Evolutionary conservation across 495 filamentous ascomycete species (phyloP).

Genomic region (Neurospora tetrasperma): DNA sequence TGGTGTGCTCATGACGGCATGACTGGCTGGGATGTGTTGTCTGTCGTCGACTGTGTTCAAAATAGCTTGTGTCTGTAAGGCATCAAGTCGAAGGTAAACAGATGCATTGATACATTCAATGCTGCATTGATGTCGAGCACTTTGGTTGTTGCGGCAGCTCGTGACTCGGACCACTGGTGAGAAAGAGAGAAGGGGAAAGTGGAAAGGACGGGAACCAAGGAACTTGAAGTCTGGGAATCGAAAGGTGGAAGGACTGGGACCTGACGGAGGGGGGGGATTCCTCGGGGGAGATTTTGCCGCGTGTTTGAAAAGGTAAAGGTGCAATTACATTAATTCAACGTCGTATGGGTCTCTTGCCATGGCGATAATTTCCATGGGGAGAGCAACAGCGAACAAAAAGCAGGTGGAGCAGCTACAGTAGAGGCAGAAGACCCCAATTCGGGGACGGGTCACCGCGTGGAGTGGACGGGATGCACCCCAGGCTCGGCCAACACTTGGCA

Average conservation of each 20-base stretch:
- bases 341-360: neutral
- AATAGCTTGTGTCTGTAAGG: neutral
- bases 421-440: neutral
- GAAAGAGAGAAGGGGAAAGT: neutral
- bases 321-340: neutral
- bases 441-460: neutral
- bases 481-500: neutral
- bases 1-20: neutral
- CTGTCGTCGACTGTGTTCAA: neutral
- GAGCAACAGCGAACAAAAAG: neutral
- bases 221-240: neutral
- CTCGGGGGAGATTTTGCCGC: neutral
- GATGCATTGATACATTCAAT: neutral
- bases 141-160: neutral
- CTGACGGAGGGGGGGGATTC: neutral
- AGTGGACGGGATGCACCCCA: neutral
- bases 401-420: neutral
- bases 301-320: neutral
- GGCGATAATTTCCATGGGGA: conserved; percentile 1
- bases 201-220: neutral
- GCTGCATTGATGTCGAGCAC: neutral
- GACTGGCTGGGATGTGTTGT: neutral
- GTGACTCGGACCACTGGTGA: neutral
- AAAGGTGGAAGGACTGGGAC: neutral
- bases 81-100: neutral